Conservation (phyloP, 2,329 filamentous ascomycete species). For the Penicillium sp. region DNA sequence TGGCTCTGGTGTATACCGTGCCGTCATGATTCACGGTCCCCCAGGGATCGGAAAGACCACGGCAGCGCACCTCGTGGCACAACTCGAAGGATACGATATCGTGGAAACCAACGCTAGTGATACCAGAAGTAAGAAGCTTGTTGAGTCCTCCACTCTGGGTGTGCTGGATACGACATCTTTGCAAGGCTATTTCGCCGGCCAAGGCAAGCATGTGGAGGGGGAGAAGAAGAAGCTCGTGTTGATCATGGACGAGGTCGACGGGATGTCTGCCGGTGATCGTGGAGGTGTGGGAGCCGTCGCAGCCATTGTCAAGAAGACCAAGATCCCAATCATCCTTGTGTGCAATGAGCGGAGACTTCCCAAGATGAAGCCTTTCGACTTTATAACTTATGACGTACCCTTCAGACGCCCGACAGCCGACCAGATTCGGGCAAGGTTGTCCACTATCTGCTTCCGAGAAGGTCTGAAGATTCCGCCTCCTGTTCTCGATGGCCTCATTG, state of each 20-base stretch:
- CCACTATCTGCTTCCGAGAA: slow-evolving; percentile 92
- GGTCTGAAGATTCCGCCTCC: slow-evolving; percentile 76
- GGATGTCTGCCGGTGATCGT: slow-evolving; percentile 95
- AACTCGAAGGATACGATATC: slow-evolving; percentile 87
- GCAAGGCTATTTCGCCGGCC: slow-evolving; percentile 81
- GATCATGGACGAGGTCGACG: slow-evolving; percentile 98
- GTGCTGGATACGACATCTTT: slow-evolving; percentile 92
- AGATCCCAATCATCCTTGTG: slow-evolving; percentile 92
- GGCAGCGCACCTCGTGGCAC: slow-evolving; percentile 88
- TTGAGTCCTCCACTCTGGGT: slow-evolving; percentile 82
- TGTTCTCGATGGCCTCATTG: slow-evolving; percentile 89
- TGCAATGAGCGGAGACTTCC: slow-evolving; percentile 90
- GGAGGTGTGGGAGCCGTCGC: slow-evolving; percentile 93
- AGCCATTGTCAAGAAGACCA: slow-evolving; percentile 90
- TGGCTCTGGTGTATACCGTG: slow-evolving; percentile 75
- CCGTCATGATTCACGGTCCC: slow-evolving; percentile 92
- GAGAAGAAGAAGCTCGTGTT: slow-evolving; percentile 90
- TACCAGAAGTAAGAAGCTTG: slow-evolving; percentile 89
- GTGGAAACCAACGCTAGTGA: slow-evolving; percentile 96
- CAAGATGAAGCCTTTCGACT: slow-evolving; percentile 98
- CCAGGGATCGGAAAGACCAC: slow-evolving; percentile 98
- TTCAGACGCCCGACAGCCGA: slow-evolving; percentile 89
- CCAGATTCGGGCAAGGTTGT: slow-evolving; percentile 84
- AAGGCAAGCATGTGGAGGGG: slow-evolving; percentile 73
- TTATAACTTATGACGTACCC: slow-evolving; percentile 74